Evolutionary conservation across 306 rosid species (phyloP).

Genomic region (Clitoria ternatea): DNA sequence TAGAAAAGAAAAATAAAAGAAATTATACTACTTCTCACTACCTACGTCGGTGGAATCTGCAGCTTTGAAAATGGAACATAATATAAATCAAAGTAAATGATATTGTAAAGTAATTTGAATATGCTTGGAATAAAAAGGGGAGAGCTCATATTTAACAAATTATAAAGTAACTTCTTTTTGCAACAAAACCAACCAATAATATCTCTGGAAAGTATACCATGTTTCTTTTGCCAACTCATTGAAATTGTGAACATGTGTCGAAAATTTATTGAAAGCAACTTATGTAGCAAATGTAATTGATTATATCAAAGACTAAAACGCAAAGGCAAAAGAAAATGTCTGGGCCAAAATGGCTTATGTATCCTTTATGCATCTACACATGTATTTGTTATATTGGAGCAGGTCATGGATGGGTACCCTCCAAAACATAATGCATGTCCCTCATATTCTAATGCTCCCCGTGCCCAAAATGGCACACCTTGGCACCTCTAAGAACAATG

Average conservation of each 20-base stretch:
- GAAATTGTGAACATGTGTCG: not conserved
- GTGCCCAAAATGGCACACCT: conserved; percentile 26
- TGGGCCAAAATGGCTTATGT: not conserved
- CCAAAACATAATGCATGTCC: conserved; percentile 40
- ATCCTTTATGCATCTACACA: conserved; percentile 30
- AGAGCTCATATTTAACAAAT: not conserved
- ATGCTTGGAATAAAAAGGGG: not conserved
- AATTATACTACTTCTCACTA: too few relatives aligned
- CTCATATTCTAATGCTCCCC: conserved; percentile 18
- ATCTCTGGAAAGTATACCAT: not conserved
- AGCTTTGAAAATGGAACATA: not conserved
- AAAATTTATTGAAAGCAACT: conserved; percentile 1
- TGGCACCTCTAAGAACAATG: conserved; percentile 36
- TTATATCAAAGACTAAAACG: conserved; percentile 22
- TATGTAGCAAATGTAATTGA: conserved; percentile 20
- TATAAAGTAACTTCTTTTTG: not conserved
- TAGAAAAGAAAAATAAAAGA: too few relatives aligned
- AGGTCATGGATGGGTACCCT: conserved; percentile 21
- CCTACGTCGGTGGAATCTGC: too few relatives aligned
- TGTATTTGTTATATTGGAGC: conserved; percentile 28
- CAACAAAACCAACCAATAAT: conserved; percentile 12
- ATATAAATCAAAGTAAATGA: not conserved
- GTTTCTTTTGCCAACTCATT: not conserved
- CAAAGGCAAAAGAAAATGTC: conserved; percentile 18
- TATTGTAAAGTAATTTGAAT: not conserved